Base-by-base conservation (phyloP, 1,284 basidiomycete species). In the Marasmius oreades region DNA sequence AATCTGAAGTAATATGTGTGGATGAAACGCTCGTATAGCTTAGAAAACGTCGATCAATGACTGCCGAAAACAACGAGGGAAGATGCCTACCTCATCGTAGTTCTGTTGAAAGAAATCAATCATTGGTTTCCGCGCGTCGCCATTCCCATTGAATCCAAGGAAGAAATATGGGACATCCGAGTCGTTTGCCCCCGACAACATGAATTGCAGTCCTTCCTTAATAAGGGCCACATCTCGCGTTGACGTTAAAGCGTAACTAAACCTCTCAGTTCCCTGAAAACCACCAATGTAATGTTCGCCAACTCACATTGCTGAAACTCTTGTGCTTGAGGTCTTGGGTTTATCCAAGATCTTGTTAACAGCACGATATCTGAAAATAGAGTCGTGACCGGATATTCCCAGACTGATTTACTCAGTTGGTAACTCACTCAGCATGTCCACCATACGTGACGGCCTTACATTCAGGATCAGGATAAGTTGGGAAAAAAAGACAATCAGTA, bases 21-120 rank as follows among this genome's bases (percentile, higher is more conserved):
- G 63, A 82, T 84, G 67, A 90, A 90, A 50, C 86, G 82, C 67
- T 86, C 85, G 67, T 83, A 77, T 39, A 93, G 69, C 86, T 92
- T 16, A n/a, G 62, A 28, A 23, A 59, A 33, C 12, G 46, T 57
- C 67, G 22, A 51, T 7, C 18, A 42, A 50, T 12, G 11, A 53
- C 31, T 42, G 36, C 16, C n/a, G 33, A 48, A 18, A 22, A 57
- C 43, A 33, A 4, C 18, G 37, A 34, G 24, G 43, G 1, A 43
- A 5, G 37, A 16, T 31, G 34, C 24, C 24, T 34, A 90, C 90
- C 53, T 63, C 64, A 55, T 83, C 78, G 64, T 86, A 92, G 65
- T 92, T 79, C 50, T 74, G 66, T 60, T 73, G 70, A 65, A 78
- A 73, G 58, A 75, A 76, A 24, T 70, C 61, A 20, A 71, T 69